These are phyloP conservation scores for Fonsecaea pugnacius DNA, from an alignment of 2,329 filamentous ascomycete species.

Conservation along the genomic window DNA sequence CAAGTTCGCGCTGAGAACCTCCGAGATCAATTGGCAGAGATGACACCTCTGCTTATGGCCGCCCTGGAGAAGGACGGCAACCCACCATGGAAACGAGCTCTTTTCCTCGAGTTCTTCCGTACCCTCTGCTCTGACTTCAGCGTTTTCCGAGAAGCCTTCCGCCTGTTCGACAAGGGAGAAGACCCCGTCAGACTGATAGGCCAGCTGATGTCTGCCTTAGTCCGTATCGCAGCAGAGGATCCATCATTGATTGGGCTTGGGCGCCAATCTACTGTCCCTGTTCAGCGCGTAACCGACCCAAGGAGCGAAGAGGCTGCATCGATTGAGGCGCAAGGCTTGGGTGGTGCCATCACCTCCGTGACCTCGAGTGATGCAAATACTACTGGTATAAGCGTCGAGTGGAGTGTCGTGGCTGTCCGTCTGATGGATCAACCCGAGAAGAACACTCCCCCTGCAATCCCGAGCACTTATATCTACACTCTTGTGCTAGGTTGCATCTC, in stretches of 20 bases:
- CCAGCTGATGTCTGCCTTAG: slow-evolving; percentile 82
- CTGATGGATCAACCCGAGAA: slow-evolving; percentile 97
- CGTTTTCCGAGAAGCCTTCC: slow-evolving; percentile 78
- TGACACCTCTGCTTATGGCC: slow-evolving; percentile 78
- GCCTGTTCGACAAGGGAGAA: slow-evolving; percentile 74
- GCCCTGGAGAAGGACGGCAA: slow-evolving; percentile 82
- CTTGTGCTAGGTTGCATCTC: slow-evolving; percentile 87
- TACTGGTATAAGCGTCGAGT: slow-evolving; percentile 81
- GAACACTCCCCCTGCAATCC: slow-evolving; percentile 76
- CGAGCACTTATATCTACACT: slow-evolving; percentile 92
- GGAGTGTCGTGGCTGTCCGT: slow-evolving; percentile 83
- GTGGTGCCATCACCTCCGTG: slow-evolving; percentile 80
- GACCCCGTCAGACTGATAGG: slow-evolving; percentile 77
- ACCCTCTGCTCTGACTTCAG: slow-evolving; percentile 81
- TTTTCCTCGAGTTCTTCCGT: slow-evolving; percentile 90
- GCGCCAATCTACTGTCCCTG: slow-evolving; percentile 81
- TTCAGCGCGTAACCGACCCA: slow-evolving; percentile 59
- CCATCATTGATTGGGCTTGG: slow-evolving; percentile 85
- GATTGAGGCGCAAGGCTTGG: slow-evolving; percentile 82
- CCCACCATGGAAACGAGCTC: slow-evolving; percentile 79
- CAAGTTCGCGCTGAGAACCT: slow-evolving; percentile 18
- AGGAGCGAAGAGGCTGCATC: slow-evolving; percentile 67
- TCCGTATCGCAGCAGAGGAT: slow-evolving; percentile 90
- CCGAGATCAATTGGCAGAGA: slow-evolving; percentile 73
- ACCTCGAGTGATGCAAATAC: slow-evolving; percentile 69